Percentiles rank a stretch among this genome's conserved stretches.
Evolutionary conservation across 192 early-diverging fungal species (phyloP).

Genomic region (Entophlyctis helioformis): DNA sequence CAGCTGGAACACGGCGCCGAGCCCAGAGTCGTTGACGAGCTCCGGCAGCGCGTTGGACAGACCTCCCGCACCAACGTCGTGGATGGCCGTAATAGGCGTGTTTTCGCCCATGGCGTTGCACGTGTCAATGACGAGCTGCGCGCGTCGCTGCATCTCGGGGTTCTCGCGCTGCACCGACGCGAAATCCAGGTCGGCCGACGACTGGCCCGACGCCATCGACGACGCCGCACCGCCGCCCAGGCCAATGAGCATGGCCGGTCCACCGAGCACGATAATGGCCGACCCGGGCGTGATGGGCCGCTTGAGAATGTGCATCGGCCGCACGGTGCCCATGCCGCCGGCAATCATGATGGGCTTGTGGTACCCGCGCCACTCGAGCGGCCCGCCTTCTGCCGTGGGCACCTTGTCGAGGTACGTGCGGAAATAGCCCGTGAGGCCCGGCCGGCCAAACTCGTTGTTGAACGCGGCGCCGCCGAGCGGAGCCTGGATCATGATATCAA

Average conservation of each 20-base stretch:
- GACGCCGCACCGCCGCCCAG: constrained; percentile 97
- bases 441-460: constrained; percentile 99
- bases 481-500: constrained; percentile 97
- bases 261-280: constrained; percentile 82
- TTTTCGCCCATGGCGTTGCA: constrained; percentile 71
- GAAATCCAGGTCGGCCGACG: constrained; percentile 84
- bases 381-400: constrained; percentile 32
- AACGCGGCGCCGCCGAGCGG: constrained; percentile 97
- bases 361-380: constrained; percentile 80
- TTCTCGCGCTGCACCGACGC: constrained; percentile 98
- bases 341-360: constrained; percentile 99
- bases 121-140: constrained; percentile 91
- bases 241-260: constrained; percentile 97
- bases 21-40: constrained; percentile 88
- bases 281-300: constrained; percentile 66
- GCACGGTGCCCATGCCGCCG: constrained; percentile 89
- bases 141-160: constrained; percentile 97
- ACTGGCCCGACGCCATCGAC: constrained; percentile 82
- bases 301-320: constrained; percentile 83
- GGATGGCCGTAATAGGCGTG: constrained; percentile 86
- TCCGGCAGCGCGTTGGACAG: constrained; percentile 96
- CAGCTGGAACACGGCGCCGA: constrained; percentile 85
- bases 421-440: constrained; percentile 92
- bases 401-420: constrained; percentile 62
- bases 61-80: constrained; percentile 99